Evolutionary conservation across 2,329 filamentous ascomycete species (phyloP).

Genomic region (Colletotrichum sp.): DNA sequence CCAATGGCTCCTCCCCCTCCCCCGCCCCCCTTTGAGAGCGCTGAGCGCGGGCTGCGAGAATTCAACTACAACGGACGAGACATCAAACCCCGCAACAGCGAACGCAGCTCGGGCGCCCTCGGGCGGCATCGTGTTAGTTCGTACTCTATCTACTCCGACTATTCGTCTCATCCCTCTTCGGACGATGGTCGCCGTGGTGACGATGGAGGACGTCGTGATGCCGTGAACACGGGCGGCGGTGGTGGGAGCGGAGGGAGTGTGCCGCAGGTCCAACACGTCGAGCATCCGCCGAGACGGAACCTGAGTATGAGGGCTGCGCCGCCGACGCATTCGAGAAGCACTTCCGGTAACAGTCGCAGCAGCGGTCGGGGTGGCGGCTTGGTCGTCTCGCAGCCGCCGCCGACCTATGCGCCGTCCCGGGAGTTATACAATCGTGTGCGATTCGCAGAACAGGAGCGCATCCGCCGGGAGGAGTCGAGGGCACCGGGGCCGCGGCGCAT

Average conservation of each 20-base stretch:
- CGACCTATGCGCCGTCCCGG: background rate
- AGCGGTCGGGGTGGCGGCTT: background rate
- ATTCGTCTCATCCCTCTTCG: slow-evolving; percentile 9
- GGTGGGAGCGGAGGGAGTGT: background rate
- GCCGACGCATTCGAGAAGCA: background rate
- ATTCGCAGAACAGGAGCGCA: slow-evolving; percentile 6
- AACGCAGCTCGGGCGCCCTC: slow-evolving; percentile 8
- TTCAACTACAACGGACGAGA: slow-evolving; percentile 20
- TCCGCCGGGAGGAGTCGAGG: background rate
- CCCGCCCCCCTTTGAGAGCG: background rate
- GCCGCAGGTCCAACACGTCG: background rate
- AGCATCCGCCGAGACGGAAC: background rate
- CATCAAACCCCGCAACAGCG: slow-evolving; percentile 7
- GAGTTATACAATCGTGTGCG: slow-evolving; percentile 8
- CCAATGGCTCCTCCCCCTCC: background rate
- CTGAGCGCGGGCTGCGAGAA: slow-evolving; percentile 12
- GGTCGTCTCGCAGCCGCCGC: background rate
- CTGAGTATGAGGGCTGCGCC: background rate
- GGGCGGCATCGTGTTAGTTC: slow-evolving; percentile 1
- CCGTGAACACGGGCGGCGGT: background rate
- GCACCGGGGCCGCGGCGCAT: background rate
- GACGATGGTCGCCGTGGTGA: background rate
- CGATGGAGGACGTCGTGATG: background rate
- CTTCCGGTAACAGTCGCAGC: background rate
- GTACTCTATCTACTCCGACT: slow-evolving; percentile 4